These are phyloP conservation scores for Trypanosoma avium DNA, from an alignment of 208 protist genomes.

Conservation along the genomic window DNA sequence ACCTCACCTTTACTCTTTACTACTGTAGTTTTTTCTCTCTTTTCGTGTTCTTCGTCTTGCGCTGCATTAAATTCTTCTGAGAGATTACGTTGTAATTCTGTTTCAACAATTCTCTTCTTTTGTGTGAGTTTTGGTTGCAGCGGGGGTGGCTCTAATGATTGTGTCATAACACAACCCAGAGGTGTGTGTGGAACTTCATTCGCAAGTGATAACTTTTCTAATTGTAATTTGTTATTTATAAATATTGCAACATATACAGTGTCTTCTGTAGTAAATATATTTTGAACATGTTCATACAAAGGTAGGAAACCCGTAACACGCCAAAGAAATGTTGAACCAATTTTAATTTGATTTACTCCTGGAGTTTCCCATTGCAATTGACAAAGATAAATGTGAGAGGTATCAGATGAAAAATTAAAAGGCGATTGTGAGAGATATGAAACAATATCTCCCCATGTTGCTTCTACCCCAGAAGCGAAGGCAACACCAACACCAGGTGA, in stretches of 20 bases:
- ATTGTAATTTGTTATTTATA: too few relatives aligned
- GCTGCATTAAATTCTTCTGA: constrained; percentile 11
- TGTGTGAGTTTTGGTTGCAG: constrained; percentile 5
- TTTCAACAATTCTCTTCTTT: neutral
- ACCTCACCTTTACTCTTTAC: neutral
- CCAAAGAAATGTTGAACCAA: constrained; percentile 7
- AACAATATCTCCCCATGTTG: constrained; percentile 26
- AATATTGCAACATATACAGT: neutral
- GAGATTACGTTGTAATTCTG: constrained; percentile 3
- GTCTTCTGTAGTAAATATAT: neutral
- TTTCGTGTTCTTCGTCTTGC: neutral
- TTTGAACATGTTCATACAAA: constrained; percentile 5
- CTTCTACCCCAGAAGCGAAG: constrained; percentile 21
- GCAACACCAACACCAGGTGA: constrained; percentile 2
- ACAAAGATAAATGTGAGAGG: neutral
- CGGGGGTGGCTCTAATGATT: constrained; percentile 4
- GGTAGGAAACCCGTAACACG: constrained; percentile 4
- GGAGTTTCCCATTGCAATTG: constrained; percentile 9
- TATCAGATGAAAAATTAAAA: neutral
- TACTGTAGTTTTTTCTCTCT: neutral
- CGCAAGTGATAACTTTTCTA: too few relatives aligned
- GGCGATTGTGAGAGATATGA: constrained; percentile 1
- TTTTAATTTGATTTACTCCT: neutral
- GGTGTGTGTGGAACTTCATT: constrained; percentile 6
- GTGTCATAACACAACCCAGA: neutral